A percentile compares a stretch with the other conserved stretches of the same genome.
Evolutionary conservation across 2,329 filamentous ascomycete genomes (phyloP).

Genomic region (Colletotrichum scovillei): DNA sequence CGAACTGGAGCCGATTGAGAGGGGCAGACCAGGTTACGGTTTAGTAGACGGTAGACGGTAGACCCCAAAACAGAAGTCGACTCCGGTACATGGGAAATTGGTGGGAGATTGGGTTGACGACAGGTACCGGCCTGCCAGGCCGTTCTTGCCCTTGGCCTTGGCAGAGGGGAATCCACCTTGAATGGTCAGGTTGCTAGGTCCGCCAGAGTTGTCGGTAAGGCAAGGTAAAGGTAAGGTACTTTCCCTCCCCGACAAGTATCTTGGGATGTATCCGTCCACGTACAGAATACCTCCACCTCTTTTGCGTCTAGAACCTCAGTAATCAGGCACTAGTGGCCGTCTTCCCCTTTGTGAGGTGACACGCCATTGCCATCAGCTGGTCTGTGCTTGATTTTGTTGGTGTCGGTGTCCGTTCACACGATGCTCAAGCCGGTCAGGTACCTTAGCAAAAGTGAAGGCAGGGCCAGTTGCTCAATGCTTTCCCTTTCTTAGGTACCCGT

Average conservation of each 20-base stretch:
- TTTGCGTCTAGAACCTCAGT: neutral
- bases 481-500: neutral
- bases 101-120: constrained; percentile 35
- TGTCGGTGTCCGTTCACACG: neutral
- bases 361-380: constrained; percentile 23
- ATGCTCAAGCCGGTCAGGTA: constrained; percentile 7
- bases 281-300: too few relatives aligned
- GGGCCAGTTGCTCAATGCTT: neutral
- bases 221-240: constrained; percentile 3
- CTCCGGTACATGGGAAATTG: constrained; percentile 38
- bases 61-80: constrained; percentile 32
- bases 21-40: neutral
- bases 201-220: constrained; percentile 17
- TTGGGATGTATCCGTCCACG: too few relatives aligned
- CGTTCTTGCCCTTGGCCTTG: constrained; percentile 16
- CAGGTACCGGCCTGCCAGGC: constrained; percentile 30
- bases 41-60: constrained; percentile 4
- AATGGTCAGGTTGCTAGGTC: constrained; percentile 8
- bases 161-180: constrained; percentile 10
- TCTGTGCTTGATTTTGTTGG: constrained; percentile 14
- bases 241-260: neutral
- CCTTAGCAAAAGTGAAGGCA: constrained; percentile 5
- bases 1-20: constrained; percentile 9
- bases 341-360: constrained; percentile 17
- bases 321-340: constrained; percentile 16